Base-by-base conservation (phyloP, 208 protist genomes). In the Leishmania gerbilli region DNA sequence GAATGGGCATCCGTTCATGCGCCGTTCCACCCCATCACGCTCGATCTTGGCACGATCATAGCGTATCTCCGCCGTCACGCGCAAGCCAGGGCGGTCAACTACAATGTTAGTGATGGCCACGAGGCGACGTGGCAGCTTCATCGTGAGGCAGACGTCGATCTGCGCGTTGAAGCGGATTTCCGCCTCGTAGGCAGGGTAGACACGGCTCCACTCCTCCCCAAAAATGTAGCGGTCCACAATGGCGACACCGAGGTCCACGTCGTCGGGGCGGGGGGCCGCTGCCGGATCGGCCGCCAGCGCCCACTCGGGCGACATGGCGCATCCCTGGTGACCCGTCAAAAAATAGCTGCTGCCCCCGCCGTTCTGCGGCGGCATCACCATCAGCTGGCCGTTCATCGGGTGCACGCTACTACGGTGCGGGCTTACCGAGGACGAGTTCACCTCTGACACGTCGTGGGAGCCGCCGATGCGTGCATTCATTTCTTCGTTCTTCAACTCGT, bases 201-300 rank as follows among this genome's bases (percentile, higher is more conserved):
- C 34, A 60, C 87, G 84, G 34, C 53, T 6, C 92, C 94, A 97
- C 79, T 94, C 92, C 71, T 89, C 89, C 13, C 94, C 94, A 71
- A 88, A 93, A 71, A 97, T 85, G 84, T 95, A 93, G 83, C 92
- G 94, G 79, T 94, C 91, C 40, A 95, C 71, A 77, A 92, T 89
- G 78, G 85, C 83, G 40, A 79, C 87, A 74, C 80, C 74, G 51
- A 91, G 84, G 58, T 95, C 90, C 58, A 80, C 83, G 67, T 95
- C 88, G 37, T 92, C 80, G 21, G 77, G 74, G 64, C 80, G 82
- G 40, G 84, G 79, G 4, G 24, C 71, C 34, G 80, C 78, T 51
- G 79, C 77, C n/a, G 77, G 79, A 68, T 82, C 76, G 76, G 71
- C 45, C 19, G 80, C 53, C 68, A 83, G 58, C 79, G 69, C 79